A percentile compares a stretch with the other conserved stretches of the same genome.
phyloP scores from a whole-genome alignment of 179 eudicot genomes.

The Actinidia arguta region DNA sequence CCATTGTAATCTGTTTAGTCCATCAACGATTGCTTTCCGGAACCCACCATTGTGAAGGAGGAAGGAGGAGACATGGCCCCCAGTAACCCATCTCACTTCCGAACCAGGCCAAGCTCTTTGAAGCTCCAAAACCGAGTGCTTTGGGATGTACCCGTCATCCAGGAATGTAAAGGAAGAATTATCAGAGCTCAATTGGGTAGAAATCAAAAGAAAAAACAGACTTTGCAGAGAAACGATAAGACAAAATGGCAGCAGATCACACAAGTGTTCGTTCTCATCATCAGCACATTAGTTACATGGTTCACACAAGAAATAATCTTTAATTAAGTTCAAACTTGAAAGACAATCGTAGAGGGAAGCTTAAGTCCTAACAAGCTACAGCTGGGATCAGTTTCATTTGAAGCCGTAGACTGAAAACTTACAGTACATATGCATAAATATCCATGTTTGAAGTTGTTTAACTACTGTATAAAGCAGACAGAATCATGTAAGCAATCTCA shows the following conservation, averaged over 20 bases:
- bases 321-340: background rate
- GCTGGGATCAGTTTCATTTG: no score
- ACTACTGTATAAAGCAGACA: background rate
- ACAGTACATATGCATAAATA: no score
- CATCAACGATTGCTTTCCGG: conserved; percentile 86
- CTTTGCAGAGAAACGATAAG: background rate
- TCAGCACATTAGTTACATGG: background rate
- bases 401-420: no score
- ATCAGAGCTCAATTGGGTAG: background rate
- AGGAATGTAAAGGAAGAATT: conserved; percentile 28
- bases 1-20: conserved; percentile 82
- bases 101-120: conserved; percentile 99
- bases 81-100: conserved; percentile 98
- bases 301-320: background rate
- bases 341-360: background rate
- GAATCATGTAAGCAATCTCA: background rate
- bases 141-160: conserved; percentile 99
- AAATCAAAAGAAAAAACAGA: background rate
- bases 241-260: background rate
- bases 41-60: conserved; percentile 85
- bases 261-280: background rate
- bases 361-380: no score
- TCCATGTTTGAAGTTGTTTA: no score
- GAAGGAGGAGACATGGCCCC: conserved; percentile 96
- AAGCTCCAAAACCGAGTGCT: conserved; percentile 92